phyloP scores from a whole-genome alignment of 768 basidiomycete genomes.

The Cytidiella melzeri region DNA sequence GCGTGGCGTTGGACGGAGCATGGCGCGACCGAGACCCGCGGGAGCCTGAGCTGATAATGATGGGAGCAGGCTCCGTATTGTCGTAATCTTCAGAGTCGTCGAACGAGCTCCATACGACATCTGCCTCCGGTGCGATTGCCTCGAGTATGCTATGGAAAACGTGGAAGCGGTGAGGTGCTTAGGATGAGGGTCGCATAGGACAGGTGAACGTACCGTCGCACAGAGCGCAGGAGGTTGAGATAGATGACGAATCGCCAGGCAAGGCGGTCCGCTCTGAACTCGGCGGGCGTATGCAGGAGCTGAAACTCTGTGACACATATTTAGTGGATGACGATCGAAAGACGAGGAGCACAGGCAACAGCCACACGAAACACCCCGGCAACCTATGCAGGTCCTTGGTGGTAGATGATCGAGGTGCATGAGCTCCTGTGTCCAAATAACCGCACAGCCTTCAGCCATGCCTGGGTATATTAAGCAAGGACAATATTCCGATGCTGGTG shows the following conservation, averaged over 20 bases:
- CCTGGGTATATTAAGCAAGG: too few relatives aligned
- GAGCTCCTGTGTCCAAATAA: too few relatives aligned
- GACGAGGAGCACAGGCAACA: not conserved
- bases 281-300: slow-evolving; percentile 68
- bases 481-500: too few relatives aligned
- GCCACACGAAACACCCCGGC: not conserved
- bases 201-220: slow-evolving; percentile 50
- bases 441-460: too few relatives aligned
- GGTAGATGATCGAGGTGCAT: too few relatives aligned
- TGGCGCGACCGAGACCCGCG: slow-evolving; percentile 43
- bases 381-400: too few relatives aligned
- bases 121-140: slow-evolving; percentile 60
- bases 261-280: slow-evolving; percentile 74
- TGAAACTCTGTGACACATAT: slow-evolving; percentile 60
- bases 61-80: slow-evolving; percentile 41
- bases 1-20: slow-evolving; percentile 35
- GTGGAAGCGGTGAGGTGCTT: not conserved
- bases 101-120: slow-evolving; percentile 42
- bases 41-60: slow-evolving; percentile 43
- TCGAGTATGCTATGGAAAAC: slow-evolving; percentile 61
- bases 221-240: slow-evolving; percentile 78
- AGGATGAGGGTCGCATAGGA: not conserved
- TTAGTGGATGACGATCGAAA: slow-evolving; percentile 1
- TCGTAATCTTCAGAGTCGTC: slow-evolving; percentile 57
- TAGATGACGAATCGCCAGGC: slow-evolving; percentile 88